Conservation (phyloP, 2,329 filamentous ascomycete species). For the Alternaria atra region DNA sequence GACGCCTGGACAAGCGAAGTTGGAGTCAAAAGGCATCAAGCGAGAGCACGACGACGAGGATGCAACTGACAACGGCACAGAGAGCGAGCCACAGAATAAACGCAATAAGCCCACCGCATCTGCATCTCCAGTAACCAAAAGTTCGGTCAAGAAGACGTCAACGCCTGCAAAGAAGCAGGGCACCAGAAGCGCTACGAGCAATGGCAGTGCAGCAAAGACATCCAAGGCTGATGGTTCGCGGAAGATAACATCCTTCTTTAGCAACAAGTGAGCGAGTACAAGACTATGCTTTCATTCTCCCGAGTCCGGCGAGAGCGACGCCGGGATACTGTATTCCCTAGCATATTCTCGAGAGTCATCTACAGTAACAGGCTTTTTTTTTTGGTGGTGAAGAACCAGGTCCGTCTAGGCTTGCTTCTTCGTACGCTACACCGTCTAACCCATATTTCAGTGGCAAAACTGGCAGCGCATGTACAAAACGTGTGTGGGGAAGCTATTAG, state of each 20-base stretch:
- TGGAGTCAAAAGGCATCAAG: slow-evolving; percentile 54
- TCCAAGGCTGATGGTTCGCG: slow-evolving; percentile 61
- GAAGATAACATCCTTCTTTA: slow-evolving; percentile 67
- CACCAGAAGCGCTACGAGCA: slow-evolving; percentile 66
- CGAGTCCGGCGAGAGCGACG: too few species aligned
- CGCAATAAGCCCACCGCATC: slow-evolving; percentile 29
- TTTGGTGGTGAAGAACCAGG: slow-evolving; percentile 14
- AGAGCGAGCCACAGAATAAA: slow-evolving; percentile 52
- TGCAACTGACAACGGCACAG: slow-evolving; percentile 41
- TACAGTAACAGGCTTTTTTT: too few species aligned
- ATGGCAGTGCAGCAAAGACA: slow-evolving; percentile 58
- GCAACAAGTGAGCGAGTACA: slow-evolving; percentile 52
- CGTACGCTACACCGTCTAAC: slow-evolving; percentile 19
- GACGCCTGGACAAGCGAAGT: not conserved
- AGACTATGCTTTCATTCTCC: too few species aligned
- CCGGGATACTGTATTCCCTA: too few species aligned
- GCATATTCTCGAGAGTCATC: too few species aligned
- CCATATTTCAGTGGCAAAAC: not conserved
- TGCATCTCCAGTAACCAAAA: slow-evolving; percentile 35
- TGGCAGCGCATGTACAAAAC: not conserved
- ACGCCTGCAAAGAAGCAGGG: slow-evolving; percentile 52
- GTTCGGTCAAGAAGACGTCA: slow-evolving; percentile 31
- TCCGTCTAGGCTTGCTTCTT: slow-evolving; percentile 28
- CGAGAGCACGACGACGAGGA: slow-evolving; percentile 56
- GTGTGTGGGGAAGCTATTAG: not conserved